Percentiles rank a stretch among this genome's conserved stretches.
phyloP scores from a whole-genome alignment of 2,329 filamentous ascomycete species.

The Rhinocladiella similis region DNA sequence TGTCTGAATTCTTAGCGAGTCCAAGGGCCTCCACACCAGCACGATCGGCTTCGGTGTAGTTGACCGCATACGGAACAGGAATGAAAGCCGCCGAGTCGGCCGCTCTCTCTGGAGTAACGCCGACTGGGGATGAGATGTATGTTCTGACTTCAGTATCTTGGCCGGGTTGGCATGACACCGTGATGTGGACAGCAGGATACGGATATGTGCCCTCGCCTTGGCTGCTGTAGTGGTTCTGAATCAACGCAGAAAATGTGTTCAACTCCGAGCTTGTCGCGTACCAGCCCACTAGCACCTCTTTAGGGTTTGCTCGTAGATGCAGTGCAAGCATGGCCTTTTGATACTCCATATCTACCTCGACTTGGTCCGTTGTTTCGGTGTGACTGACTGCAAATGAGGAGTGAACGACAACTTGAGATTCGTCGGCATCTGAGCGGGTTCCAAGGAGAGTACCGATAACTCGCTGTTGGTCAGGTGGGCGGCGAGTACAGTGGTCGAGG shows the following conservation, averaged over 20 bases:
- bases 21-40: conserved; percentile 80
- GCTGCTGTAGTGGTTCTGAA: conserved; percentile 98
- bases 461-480: conserved; percentile 87
- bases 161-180: conserved; percentile 85
- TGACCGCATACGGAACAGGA: conserved; percentile 91
- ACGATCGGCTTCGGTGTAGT: conserved; percentile 78
- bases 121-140: conserved; percentile 94
- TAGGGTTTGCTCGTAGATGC: conserved; percentile 89
- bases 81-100: conserved; percentile 97
- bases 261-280: conserved; percentile 96
- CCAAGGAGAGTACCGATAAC: conserved; percentile 96
- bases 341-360: conserved; percentile 99
- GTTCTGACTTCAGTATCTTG: conserved; percentile 85
- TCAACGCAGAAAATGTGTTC: conserved; percentile 97
- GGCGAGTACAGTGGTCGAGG: conserved; percentile 87
- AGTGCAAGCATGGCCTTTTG: conserved; percentile 98
- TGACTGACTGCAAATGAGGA: conserved; percentile 98
- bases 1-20: conserved; percentile 75
- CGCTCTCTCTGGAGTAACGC: conserved; percentile 90
- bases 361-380: conserved; percentile 97
- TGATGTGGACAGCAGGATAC: conserved; percentile 95
- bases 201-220: conserved; percentile 97
- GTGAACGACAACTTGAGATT: conserved; percentile 91
- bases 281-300: conserved; percentile 94
- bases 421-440: conserved; percentile 83